Conservation (phyloP, 2,329 filamentous ascomycete genomes). For the Fusarium chaquense region DNA sequence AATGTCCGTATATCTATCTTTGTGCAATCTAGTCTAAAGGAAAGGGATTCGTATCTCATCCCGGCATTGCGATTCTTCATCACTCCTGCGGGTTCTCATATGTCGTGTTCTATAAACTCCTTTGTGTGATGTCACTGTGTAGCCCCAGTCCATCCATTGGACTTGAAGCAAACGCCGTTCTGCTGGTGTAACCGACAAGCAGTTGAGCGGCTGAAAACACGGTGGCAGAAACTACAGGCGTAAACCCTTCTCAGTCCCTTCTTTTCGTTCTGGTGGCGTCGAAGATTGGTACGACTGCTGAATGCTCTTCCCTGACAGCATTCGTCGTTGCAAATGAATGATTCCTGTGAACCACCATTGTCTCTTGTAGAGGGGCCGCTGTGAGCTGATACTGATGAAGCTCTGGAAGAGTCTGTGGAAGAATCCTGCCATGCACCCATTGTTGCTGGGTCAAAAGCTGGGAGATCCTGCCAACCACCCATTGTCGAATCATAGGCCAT, state of each 20-base stretch:
- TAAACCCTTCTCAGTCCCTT: constrained; percentile 5
- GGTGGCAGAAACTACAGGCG: constrained; percentile 1
- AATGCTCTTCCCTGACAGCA: constrained; percentile 8
- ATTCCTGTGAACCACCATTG: not conserved
- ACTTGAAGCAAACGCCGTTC: constrained; percentile 8
- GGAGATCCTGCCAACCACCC: not conserved
- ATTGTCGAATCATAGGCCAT: not conserved
- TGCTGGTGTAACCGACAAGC: constrained; percentile 5
- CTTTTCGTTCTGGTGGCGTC: constrained; percentile 7
- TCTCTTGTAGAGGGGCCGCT: not conserved
- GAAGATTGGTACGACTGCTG: constrained; percentile 10
- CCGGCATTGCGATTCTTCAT: not conserved
- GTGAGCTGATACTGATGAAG: constrained; percentile 1
- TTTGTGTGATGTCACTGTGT: not conserved
- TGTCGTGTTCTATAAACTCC: not conserved
- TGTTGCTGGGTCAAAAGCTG: not conserved
- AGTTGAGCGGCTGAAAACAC: constrained; percentile 4
- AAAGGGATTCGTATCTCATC: not conserved
- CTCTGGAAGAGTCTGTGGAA: not conserved
- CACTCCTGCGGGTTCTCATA: not conserved
- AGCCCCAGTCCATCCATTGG: not conserved
- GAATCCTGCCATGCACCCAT: not conserved
- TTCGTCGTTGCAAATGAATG: constrained; percentile 3
- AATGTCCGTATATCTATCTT: not conserved
- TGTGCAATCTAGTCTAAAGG: not conserved